These are phyloP conservation scores for Oryza brachyantha DNA, from an alignment of 176 grass and related monocot genomes.

Conservation along the genomic window DNA sequence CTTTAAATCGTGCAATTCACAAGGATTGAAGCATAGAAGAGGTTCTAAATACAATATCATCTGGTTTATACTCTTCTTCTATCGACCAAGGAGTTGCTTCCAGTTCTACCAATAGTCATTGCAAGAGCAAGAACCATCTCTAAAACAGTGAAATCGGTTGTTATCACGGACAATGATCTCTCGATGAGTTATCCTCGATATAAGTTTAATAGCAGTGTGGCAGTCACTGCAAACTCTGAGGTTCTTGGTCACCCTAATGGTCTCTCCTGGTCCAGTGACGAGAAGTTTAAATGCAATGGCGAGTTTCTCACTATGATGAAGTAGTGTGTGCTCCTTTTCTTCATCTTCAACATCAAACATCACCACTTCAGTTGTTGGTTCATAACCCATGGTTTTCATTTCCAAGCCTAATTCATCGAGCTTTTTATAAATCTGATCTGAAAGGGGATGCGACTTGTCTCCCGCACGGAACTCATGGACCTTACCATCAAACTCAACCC, in stretches of 20 bases:
- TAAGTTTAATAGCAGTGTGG: constrained; percentile 58
- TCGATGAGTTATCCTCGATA: constrained; percentile 43
- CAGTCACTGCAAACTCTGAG: constrained; percentile 61
- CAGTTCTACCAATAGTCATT: constrained; percentile 59
- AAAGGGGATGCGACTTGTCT: constrained; percentile 52
- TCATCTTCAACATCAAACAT: constrained; percentile 71
- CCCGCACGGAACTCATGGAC: constrained; percentile 60
- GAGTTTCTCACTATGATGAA: constrained; percentile 65
- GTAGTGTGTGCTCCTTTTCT: constrained; percentile 60
- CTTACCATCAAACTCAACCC: constrained; percentile 57
- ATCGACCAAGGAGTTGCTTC: too few relatives aligned
- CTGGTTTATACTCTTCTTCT: too few relatives aligned
- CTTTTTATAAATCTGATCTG: constrained; percentile 46
- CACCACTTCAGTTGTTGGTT: constrained; percentile 62
- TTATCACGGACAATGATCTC: constrained; percentile 64
- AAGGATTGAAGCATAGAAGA: too few relatives aligned
- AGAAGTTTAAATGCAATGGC: constrained; percentile 64
- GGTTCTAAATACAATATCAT: too few relatives aligned
- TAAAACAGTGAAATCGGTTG: constrained; percentile 66
- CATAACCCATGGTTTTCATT: constrained; percentile 58
- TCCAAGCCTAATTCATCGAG: constrained; percentile 52
- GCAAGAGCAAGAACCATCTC: constrained; percentile 64
- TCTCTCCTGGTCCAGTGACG: constrained; percentile 31
- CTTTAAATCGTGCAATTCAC: too few relatives aligned
- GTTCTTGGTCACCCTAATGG: constrained; percentile 65